phyloP scores from a whole-genome alignment of 139 green algal genomes.

The Pleodorina starrii region DNA sequence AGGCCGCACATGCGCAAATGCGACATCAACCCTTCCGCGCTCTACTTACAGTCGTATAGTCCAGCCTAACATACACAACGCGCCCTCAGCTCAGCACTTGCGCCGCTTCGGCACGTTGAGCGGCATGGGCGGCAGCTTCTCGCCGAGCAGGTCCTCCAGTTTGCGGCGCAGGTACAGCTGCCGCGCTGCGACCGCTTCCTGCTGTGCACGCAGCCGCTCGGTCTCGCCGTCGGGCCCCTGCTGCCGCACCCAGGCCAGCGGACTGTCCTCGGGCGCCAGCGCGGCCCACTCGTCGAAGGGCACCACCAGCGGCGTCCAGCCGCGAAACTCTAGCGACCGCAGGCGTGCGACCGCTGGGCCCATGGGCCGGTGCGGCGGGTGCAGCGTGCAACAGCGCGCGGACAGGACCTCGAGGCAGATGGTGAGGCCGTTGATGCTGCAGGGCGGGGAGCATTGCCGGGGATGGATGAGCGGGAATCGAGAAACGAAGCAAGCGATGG shows the following conservation, averaged over 20 bases:
- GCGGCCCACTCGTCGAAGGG: conserved; percentile 46
- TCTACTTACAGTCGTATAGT: too few species aligned
- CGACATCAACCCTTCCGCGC: too few species aligned
- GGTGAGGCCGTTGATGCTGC: conserved; percentile 44
- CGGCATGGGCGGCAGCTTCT: conserved; percentile 21
- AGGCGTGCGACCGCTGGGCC: conserved; percentile 10
- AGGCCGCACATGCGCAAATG: too few species aligned
- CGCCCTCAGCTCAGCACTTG: too few species aligned
- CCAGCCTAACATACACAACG: too few species aligned
- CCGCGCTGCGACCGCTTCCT: not conserved
- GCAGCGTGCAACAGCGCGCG: conserved; percentile 26
- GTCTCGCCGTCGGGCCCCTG: not conserved
- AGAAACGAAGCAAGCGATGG: not conserved
- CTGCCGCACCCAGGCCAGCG: not conserved
- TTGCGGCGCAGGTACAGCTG: conserved; percentile 16
- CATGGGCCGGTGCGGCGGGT: conserved; percentile 18
- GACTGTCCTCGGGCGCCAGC: conserved; percentile 10
- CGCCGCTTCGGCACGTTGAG: too few species aligned
- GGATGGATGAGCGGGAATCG: not conserved
- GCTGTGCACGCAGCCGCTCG: not conserved
- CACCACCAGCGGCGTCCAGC: conserved; percentile 25
- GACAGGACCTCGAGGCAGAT: conserved; percentile 44
- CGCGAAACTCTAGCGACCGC: conserved; percentile 43
- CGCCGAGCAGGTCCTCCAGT: conserved; percentile 42
- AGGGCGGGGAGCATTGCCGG: too few species aligned